A percentile compares a stretch with the other conserved stretches of the same genome.
Evolutionary conservation across 2,329 filamentous ascomycete genomes (phyloP).

Genomic region (Aspergillus udagawae): DNA sequence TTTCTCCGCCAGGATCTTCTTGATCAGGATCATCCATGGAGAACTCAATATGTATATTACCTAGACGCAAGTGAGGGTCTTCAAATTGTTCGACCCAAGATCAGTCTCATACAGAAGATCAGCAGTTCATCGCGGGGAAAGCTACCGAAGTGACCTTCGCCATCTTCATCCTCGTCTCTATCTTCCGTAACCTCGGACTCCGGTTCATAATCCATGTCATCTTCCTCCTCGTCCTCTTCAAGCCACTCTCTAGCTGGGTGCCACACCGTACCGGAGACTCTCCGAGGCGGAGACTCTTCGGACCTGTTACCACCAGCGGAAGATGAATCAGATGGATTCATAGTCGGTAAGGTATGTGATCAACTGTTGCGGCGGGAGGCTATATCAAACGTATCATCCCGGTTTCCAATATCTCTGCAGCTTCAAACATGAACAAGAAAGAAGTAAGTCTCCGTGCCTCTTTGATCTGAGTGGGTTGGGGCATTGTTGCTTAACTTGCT

Average conservation of each 20-base stretch:
- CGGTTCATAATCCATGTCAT: conserved; percentile 51
- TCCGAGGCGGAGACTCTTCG: conserved; percentile 10
- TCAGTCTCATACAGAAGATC: background rate
- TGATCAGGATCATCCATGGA: conserved; percentile 21
- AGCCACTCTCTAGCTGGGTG: conserved; percentile 37
- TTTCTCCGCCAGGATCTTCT: conserved; percentile 13
- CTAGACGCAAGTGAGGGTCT: conserved; percentile 16
- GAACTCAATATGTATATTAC: conserved; percentile 28
- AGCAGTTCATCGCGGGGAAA: background rate
- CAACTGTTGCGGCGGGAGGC: conserved; percentile 5
- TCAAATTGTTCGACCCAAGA: background rate
- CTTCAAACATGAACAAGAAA: background rate
- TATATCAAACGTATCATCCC: conserved; percentile 7
- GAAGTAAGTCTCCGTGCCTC: background rate
- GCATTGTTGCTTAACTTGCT: conserved; percentile 4
- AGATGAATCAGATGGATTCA: conserved; percentile 26
- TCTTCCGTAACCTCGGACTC: conserved; percentile 36
- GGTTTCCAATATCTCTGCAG: background rate
- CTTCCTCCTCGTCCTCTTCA: conserved; percentile 37
- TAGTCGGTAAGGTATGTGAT: conserved; percentile 15
- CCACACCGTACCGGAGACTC: conserved; percentile 26
- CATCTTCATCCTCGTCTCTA: conserved; percentile 32
- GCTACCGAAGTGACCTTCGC: conserved; percentile 20
- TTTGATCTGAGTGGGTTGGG: background rate
- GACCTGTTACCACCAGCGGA: conserved; percentile 21